phyloP scores from a whole-genome alignment of 176 grass and related monocot genomes.

The Calamus simplicifolius region DNA sequence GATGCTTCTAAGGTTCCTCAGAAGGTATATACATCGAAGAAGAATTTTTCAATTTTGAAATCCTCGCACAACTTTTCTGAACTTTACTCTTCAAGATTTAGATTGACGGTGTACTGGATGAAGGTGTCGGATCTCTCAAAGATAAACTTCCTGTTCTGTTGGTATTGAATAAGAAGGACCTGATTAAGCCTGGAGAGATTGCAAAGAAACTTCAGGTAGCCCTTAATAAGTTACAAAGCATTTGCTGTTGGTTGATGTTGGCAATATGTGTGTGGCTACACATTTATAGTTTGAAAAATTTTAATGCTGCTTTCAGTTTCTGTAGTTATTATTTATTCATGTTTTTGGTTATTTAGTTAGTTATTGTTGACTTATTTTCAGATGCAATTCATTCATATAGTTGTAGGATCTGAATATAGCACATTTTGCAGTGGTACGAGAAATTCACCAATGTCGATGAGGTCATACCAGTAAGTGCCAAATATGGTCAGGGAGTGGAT shows the following conservation, averaged over 20 bases:
- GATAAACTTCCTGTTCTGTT: conserved; percentile 51
- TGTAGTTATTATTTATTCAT: background rate
- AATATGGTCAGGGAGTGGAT: conserved; percentile 75
- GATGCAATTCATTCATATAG: background rate
- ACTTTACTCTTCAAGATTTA: conserved; percentile 17
- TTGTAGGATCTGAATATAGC: background rate
- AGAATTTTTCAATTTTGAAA: conserved; percentile 4
- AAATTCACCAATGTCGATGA: conserved; percentile 78
- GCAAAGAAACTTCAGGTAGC: conserved; percentile 75
- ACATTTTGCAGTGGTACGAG: conserved; percentile 67
- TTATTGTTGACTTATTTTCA: conserved; percentile 4
- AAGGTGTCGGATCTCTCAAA: conserved; percentile 46
- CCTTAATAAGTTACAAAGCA: background rate
- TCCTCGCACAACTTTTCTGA: background rate
- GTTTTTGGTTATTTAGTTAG: background rate
- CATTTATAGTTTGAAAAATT: too few species aligned
- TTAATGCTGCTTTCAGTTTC: conserved; percentile 1
- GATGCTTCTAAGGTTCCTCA: conserved; percentile 71
- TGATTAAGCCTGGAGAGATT: conserved; percentile 96
- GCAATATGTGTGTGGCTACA: background rate
- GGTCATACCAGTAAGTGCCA: conserved; percentile 96
- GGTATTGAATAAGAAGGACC: conserved; percentile 91
- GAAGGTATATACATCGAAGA: conserved; percentile 30
- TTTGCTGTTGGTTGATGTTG: background rate
- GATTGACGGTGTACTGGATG: conserved; percentile 80